Evolutionary conservation across 83 land plant species (phyloP).

Genomic region (Picea engelmannii): DNA sequence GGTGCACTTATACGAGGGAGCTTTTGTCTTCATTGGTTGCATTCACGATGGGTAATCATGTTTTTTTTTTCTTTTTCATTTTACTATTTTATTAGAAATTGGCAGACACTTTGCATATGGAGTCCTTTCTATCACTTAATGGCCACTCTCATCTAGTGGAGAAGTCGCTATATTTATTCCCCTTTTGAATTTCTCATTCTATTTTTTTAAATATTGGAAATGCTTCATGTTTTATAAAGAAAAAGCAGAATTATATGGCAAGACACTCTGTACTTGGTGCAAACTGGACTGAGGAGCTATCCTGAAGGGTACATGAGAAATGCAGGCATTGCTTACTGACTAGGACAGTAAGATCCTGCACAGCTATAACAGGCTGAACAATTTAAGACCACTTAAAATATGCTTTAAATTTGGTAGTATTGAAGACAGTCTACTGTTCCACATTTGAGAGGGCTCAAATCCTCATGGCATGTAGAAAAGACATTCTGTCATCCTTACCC

Average conservation of each 20-base stretch:
- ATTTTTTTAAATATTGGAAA: not conserved
- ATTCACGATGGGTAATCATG: conserved; percentile 91
- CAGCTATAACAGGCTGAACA: too few species aligned
- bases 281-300: too few species aligned
- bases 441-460: not conserved
- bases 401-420: not conserved
- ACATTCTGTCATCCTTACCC: too few species aligned
- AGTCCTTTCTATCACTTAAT: not conserved
- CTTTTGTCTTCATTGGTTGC: conserved; percentile 95
- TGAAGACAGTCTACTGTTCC: not conserved
- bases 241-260: not conserved
- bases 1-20: conserved; percentile 89
- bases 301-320: not conserved
- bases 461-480: not conserved
- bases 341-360: not conserved
- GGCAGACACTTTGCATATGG: not conserved
- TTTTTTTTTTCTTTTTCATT: conserved; percentile 1
- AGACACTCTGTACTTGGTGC: not conserved
- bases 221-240: not conserved
- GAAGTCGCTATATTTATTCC: not conserved
- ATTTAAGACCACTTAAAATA: too few species aligned
- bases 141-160: not conserved
- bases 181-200: too few species aligned
- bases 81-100: not conserved
- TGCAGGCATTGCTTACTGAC: not conserved